These are phyloP conservation scores for Leishmania gerbilli DNA, from an alignment of 208 protist species.

Conservation along the genomic window DNA sequence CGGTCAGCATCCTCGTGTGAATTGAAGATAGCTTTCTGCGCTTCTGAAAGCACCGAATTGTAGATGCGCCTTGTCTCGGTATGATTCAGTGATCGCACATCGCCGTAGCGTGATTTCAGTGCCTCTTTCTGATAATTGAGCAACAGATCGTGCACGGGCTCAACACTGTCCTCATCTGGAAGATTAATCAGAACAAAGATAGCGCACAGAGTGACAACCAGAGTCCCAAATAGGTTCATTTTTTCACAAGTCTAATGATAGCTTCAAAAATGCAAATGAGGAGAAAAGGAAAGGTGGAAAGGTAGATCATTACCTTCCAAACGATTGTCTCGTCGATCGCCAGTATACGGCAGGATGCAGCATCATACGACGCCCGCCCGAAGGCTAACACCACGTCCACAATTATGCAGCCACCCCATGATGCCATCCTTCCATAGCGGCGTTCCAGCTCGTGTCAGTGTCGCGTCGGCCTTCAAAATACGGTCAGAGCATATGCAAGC, in stretches of 20 bases:
- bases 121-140: slow-evolving; percentile 13
- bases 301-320: neutral
- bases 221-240: slow-evolving; percentile 5
- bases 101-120: slow-evolving; percentile 39
- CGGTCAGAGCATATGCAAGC: neutral
- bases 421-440: too few species aligned
- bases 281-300: neutral
- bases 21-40: slow-evolving; percentile 21
- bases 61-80: slow-evolving; percentile 46
- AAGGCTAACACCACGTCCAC: neutral
- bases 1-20: slow-evolving; percentile 13
- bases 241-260: neutral
- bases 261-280: neutral
- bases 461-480: neutral
- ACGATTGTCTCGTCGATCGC: neutral
- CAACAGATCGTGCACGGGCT: slow-evolving; percentile 17
- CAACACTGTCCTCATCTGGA: slow-evolving; percentile 25
- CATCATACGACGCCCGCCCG: neutral
- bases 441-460: neutral
- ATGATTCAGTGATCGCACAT: slow-evolving; percentile 44
- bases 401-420: neutral
- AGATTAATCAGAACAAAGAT: slow-evolving; percentile 10
- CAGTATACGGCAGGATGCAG: neutral
- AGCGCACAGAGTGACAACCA: slow-evolving; percentile 4
- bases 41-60: slow-evolving; percentile 39